Evolutionary conservation across 192 early-diverging fungal species (phyloP), one percentile per base, ranked within the genome.

Genomic region (Phlyctochytrium arcticum): DNA sequence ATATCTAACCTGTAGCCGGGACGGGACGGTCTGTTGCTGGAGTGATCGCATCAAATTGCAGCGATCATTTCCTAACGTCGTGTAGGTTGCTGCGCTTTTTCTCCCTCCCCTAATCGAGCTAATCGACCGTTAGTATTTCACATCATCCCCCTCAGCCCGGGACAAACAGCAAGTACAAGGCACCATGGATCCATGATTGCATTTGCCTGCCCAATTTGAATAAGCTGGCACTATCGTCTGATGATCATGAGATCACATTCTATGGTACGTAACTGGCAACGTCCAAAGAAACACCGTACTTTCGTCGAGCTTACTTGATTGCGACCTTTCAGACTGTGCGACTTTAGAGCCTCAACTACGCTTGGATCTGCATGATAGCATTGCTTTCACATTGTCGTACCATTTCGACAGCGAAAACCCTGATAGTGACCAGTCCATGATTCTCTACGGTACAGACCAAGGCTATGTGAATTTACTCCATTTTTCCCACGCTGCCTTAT

Each of bases 171-270:
- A 53, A 53, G 27, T 15, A 12, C 10, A 19, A 53, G 15, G 15
- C 50, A 1, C 69, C 67, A 7, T 84, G 82, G 82, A 68, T 81
- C 2, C 74, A 80, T 39, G 79, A 78, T 48, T 62, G 67, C 5
- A 26, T 71, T 1, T 70, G 60, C 49, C 63, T 80, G 64, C 57
- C 65, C 24, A 69, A 74, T 27, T 12, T 73, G 29, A 71, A 75
- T 32, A 79, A 78, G 60, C 51, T 77, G 9, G 75, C 69, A 0
- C 34, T 79, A 27, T 71, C 79, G 19, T 66, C 76, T 30, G 82
- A 84, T 55, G 71, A 81, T 39, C 82, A 84, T 44, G 69, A 74
- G 33, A 75, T 81, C 49, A 77, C 78, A 21, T 58, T 80, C 37
- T 80, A 83, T 65, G 73, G 76, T 79, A 65, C n/a, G n/a, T n/a